These are phyloP conservation scores for Candida tunisiensis DNA, from an alignment of 1,139 yeast species.

Conservation along the genomic window DNA sequence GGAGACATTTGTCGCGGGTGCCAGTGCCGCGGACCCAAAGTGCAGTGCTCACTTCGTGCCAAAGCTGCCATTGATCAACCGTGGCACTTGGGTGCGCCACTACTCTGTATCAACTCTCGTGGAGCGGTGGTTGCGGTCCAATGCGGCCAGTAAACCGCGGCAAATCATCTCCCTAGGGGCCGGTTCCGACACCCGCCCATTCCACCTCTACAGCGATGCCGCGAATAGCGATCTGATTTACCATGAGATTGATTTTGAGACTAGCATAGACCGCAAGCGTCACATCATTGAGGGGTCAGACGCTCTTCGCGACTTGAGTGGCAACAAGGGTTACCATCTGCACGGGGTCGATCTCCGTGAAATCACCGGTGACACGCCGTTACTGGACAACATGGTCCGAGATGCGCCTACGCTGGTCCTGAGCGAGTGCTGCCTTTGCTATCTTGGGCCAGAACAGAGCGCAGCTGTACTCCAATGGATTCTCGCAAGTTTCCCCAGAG, in stretches of 20 bases:
- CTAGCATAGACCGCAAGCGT: constrained; percentile 43
- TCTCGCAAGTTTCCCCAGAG: constrained; percentile 3
- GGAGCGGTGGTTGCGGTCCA: constrained; percentile 27
- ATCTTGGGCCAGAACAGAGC: constrained; percentile 44
- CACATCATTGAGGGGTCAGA: constrained; percentile 34
- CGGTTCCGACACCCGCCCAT: constrained; percentile 87
- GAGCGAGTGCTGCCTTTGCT: constrained; percentile 86
- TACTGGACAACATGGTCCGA: constrained; percentile 19
- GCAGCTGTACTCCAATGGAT: constrained; percentile 29
- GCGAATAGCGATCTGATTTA: constrained; percentile 26
- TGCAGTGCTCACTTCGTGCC: constrained; percentile 17
- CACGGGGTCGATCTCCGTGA: constrained; percentile 39
- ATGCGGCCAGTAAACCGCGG: constrained; percentile 13
- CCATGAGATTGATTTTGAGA: constrained; percentile 65
- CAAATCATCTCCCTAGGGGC: constrained; percentile 81
- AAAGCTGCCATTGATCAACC: constrained; percentile 63
- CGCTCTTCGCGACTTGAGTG: too few relatives aligned
- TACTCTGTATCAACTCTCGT: constrained; percentile 45
- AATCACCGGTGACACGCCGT: constrained; percentile 4
- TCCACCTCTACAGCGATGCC: constrained; percentile 21
- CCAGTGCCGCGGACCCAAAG: constrained; percentile 10
- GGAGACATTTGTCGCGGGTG: constrained; percentile 25
- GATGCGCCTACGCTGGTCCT: constrained; percentile 50
- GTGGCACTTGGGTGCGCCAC: constrained; percentile 62
- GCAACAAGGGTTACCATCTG: constrained; percentile 27